These are phyloP conservation scores for Fusarium odoratissimum DNA, from an alignment of 2,329 filamentous ascomycete species.

Conservation along the genomic window DNA sequence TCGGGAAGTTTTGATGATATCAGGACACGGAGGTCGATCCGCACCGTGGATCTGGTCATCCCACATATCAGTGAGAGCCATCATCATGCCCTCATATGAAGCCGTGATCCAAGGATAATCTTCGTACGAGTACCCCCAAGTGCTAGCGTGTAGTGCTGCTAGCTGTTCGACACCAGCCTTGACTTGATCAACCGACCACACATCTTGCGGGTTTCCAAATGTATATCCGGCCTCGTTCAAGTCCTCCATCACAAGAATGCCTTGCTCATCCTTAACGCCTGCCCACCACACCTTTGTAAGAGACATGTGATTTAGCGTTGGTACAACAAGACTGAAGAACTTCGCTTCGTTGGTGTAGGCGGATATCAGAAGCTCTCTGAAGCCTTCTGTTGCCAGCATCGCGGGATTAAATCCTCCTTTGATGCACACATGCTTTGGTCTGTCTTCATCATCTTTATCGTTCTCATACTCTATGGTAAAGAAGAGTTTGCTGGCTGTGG, in stretches of 20 bases:
- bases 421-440: background rate
- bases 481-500: too few relatives aligned
- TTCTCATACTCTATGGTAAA: too few relatives aligned
- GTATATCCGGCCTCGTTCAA: conserved; percentile 1
- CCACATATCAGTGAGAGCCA: conserved; percentile 8
- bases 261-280: background rate
- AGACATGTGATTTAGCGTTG: background rate
- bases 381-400: background rate
- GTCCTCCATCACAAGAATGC: conserved; percentile 22
- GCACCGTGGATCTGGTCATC: background rate
- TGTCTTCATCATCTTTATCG: too few relatives aligned
- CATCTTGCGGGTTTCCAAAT: conserved; percentile 5
- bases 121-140: background rate
- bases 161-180: conserved; percentile 14
- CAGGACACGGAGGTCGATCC: conserved; percentile 4
- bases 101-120: conserved; percentile 10
- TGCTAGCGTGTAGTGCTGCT: conserved; percentile 15
- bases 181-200: conserved; percentile 1
- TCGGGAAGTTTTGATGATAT: background rate
- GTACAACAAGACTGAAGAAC: conserved; percentile 3
- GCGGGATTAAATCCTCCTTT: conserved; percentile 16
- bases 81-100: conserved; percentile 13
- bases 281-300: conserved; percentile 5
- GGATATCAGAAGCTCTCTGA: background rate
- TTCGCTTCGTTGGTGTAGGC: conserved; percentile 6